phyloP scores from a whole-genome alignment of 1,284 basidiomycete species.

The Trametes sp. region DNA sequence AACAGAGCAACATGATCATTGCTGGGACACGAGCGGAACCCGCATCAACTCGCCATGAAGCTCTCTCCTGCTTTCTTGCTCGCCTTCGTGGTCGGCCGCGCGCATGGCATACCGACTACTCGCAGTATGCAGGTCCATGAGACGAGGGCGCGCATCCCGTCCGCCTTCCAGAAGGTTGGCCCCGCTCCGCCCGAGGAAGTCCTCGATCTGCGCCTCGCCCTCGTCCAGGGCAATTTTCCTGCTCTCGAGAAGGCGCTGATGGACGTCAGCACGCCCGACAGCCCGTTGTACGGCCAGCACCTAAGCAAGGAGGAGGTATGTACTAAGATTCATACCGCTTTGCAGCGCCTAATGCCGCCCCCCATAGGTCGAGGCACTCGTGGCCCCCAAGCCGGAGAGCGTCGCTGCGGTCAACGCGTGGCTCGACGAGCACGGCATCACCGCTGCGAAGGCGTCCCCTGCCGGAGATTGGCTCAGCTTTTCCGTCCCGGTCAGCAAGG shows the following conservation, averaged over 20 bases:
- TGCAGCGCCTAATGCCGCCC: too few species aligned
- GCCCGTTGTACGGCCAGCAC: slow-evolving; percentile 42
- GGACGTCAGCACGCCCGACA: slow-evolving; percentile 42
- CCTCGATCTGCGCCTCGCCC: slow-evolving; percentile 37
- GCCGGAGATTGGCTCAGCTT: slow-evolving; percentile 53
- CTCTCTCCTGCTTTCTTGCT: slow-evolving; percentile 26
- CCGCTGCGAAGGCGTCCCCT: slow-evolving; percentile 39
- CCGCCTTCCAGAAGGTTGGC: slow-evolving; percentile 30
- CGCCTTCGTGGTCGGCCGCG: background rate
- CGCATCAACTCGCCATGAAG: slow-evolving; percentile 5
- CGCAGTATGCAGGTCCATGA: slow-evolving; percentile 33
- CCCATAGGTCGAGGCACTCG: slow-evolving; percentile 49
- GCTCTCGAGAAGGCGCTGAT: slow-evolving; percentile 43
- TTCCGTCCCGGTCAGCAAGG: slow-evolving; percentile 47
- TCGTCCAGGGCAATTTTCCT: slow-evolving; percentile 36
- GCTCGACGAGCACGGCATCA: slow-evolving; percentile 47
- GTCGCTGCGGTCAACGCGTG: slow-evolving; percentile 47
- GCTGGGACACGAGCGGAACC: background rate
- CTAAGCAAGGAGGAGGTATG: slow-evolving; percentile 43
- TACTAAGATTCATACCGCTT: background rate
- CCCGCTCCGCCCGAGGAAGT: slow-evolving; percentile 26
- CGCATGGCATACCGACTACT: slow-evolving; percentile 10
- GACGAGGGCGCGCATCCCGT: slow-evolving; percentile 22
- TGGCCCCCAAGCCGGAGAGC: slow-evolving; percentile 46
- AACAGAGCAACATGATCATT: background rate